Base-by-base conservation (phyloP, 208 protist species). In the Acanthamoeba culbertsoni region DNA sequence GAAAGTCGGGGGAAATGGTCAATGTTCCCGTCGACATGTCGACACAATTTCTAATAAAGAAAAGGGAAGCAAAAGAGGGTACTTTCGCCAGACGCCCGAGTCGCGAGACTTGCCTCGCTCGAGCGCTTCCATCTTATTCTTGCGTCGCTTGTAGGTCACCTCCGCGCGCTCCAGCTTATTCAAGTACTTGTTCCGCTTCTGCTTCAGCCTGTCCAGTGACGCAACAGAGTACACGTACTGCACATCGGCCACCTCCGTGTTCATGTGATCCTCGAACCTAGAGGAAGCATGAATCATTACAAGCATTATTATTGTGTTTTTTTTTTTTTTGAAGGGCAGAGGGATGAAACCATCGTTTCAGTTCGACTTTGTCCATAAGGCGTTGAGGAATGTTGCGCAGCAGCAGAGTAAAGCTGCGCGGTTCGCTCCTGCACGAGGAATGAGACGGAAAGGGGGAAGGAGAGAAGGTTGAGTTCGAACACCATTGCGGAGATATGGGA, bases 251-350 rank as follows among this genome's bases (percentile, higher is more conserved):
- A 79, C 42, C 37, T 79, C 33, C 14, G 35, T 79, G 35, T 48
- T 33, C 68, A 79, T 20, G 68, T 79, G 68, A 28, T 79, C 68
- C 68, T 79, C 68, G 42, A 79, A 79, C 68, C 68, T 79, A 48
- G 28, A 8, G 18, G 48, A 18, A 0, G 62, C 62, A 5, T 5
- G 14, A 2, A 40, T 35, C 8, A 40, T 5, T 71, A 33, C 31
- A 33, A 8, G 2, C 28, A 33, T 71, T 1, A 18, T n/a, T 18
- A 14, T 37, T n/a, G 0, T 37, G n/a, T 26, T 7, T 7, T 14
- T 28, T 14, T 26, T 7, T 28, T 14, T 63, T 14, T 63, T 14
- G 26, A 62, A 6, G 20, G 23, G 55, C 12, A 12, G 57, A 65
- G 8, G 12, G 48, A 68, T 10, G n/a, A 33, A n/a, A 79, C 68